These are phyloP conservation scores for Trifolium repens DNA, from an alignment of 306 rosid genomes.

Conservation along the genomic window DNA sequence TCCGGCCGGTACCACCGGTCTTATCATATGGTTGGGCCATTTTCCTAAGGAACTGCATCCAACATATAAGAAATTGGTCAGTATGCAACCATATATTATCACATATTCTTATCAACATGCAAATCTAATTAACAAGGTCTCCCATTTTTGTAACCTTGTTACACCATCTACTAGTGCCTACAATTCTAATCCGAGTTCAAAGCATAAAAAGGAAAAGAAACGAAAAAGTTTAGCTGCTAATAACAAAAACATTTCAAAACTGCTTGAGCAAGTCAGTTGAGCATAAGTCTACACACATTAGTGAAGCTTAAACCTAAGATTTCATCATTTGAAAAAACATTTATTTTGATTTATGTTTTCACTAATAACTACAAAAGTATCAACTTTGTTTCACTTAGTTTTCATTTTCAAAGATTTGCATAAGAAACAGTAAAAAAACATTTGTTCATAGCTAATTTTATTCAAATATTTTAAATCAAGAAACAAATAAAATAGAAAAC, in stretches of 20 bases:
- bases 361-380: neutral
- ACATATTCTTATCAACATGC: slow-evolving; percentile 20
- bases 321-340: neutral
- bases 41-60: slow-evolving; percentile 83
- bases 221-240: neutral
- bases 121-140: neutral
- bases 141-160: slow-evolving; percentile 31
- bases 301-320: neutral
- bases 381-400: too few relatives aligned
- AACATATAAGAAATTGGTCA: slow-evolving; percentile 24
- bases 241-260: neutral
- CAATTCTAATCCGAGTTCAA: too few relatives aligned
- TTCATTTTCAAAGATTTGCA: too few relatives aligned
- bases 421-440: neutral
- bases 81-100: slow-evolving; percentile 19
- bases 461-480: neutral
- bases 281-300: neutral
- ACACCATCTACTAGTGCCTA: neutral
- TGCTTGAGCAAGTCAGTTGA: neutral
- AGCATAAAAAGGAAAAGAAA: neutral
- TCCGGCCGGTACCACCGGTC: slow-evolving; percentile 72
- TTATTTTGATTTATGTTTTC: neutral
- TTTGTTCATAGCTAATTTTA: too few relatives aligned
- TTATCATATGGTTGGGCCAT: slow-evolving; percentile 96
- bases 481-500: neutral